phyloP scores from a whole-genome alignment of 345 rosid species.

The Nephelium lappaceum region DNA sequence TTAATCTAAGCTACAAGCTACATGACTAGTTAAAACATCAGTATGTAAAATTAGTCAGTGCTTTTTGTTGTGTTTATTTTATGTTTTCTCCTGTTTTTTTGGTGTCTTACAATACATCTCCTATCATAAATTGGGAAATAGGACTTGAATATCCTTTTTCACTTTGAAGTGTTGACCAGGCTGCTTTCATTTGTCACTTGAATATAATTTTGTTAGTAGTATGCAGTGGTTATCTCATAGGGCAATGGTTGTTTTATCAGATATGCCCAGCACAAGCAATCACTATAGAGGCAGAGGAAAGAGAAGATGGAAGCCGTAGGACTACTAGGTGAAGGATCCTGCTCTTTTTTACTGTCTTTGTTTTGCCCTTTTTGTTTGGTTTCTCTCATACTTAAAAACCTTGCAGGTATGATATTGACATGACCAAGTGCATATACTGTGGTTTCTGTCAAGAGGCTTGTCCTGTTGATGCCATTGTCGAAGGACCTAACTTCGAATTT shows the following conservation, averaged over 20 bases:
- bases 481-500: slow-evolving; percentile 97
- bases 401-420: slow-evolving; percentile 87
- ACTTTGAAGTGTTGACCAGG: not conserved
- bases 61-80: not conserved
- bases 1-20: not conserved
- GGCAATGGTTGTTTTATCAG: slow-evolving; percentile 39
- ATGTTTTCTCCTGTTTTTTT: not conserved
- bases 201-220: slow-evolving; percentile 8
- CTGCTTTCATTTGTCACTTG: not conserved
- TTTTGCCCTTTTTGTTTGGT: not conserved
- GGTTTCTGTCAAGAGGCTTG: slow-evolving; percentile 99
- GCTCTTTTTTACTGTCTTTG: not conserved
- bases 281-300: slow-evolving; percentile 96
- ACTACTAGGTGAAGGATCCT: slow-evolving; percentile 70
- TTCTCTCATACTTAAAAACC: slow-evolving; percentile 10
- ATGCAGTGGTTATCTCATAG: slow-evolving; percentile 14
- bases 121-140: not conserved
- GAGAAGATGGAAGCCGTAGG: slow-evolving; percentile 99
- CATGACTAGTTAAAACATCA: not conserved
- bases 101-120: not conserved
- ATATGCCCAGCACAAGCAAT: slow-evolving; percentile 98
- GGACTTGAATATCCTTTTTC: not conserved
- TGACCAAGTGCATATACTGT: slow-evolving; percentile 97
- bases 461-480: slow-evolving; percentile 98
- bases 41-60: not conserved